These are phyloP conservation scores for Epicoccum nigrum DNA, from an alignment of 2,329 filamentous ascomycete species.

Conservation along the genomic window DNA sequence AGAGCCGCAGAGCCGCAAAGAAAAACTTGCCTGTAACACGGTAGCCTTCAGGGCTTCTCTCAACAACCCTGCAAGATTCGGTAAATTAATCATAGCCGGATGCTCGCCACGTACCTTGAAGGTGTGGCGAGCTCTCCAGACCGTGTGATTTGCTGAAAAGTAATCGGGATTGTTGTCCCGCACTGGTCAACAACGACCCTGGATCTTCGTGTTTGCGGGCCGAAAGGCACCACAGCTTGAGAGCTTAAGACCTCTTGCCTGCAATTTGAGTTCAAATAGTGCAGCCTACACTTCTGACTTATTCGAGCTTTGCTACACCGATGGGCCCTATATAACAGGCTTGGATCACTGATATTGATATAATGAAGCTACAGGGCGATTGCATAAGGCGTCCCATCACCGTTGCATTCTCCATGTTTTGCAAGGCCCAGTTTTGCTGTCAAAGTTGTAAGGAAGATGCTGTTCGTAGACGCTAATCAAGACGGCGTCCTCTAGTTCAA, in stretches of 20 bases:
- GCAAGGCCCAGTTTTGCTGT: not conserved
- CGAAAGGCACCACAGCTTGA: constrained; percentile 4
- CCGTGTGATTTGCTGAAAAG: constrained; percentile 17
- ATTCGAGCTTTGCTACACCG: too few relatives aligned
- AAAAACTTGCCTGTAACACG: not conserved
- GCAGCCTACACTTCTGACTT: too few relatives aligned
- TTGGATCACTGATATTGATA: too few relatives aligned
- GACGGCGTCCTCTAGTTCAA: constrained; percentile 1
- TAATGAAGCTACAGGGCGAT: not conserved
- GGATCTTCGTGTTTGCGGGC: constrained; percentile 3
- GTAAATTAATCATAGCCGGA: not conserved
- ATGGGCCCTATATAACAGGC: too few relatives aligned
- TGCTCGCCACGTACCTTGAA: constrained; percentile 3
- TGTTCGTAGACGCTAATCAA: constrained; percentile 1
- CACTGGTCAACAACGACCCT: not conserved
- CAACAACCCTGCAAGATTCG: not conserved
- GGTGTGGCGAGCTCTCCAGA: constrained; percentile 26
- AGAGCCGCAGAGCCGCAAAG: constrained; percentile 1
- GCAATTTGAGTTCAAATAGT: too few relatives aligned
- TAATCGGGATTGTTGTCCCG: not conserved
- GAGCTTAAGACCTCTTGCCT: too few relatives aligned
- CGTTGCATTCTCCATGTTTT: not conserved
- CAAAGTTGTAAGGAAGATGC: not conserved
- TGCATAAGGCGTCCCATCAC: not conserved
- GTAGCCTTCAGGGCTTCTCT: not conserved